Evolutionary conservation across 352 stramenopile species (phyloP).

Genomic region (Phytophthora crassamura): DNA sequence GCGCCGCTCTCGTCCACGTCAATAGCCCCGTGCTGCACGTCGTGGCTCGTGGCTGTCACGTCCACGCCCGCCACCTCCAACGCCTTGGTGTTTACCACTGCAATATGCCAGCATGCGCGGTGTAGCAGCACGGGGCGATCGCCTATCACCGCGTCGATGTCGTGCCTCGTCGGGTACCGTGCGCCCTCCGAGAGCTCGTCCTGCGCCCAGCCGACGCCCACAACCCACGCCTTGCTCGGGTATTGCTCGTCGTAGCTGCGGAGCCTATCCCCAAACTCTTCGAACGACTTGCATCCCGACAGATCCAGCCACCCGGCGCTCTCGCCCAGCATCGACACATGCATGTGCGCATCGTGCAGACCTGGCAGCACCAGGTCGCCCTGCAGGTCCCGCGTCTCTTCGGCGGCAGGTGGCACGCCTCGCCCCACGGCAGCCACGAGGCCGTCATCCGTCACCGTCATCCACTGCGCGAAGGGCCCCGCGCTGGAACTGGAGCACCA

Average conservation of each 20-base stretch:
- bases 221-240: conserved; percentile 77
- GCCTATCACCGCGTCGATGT: conserved; percentile 80
- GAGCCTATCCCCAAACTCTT: conserved; percentile 68
- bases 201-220: conserved; percentile 90
- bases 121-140: conserved; percentile 83
- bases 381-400: conserved; percentile 50
- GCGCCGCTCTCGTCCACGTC: conserved; percentile 69
- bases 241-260: conserved; percentile 62
- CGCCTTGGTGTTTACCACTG: conserved; percentile 86
- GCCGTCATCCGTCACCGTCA: conserved; percentile 63
- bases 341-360: conserved; percentile 90
- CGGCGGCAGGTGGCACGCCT: conserved; percentile 17
- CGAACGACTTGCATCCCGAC: conserved; percentile 71
- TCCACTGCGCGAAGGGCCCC: conserved; percentile 52
- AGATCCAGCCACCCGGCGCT: conserved; percentile 87
- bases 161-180: conserved; percentile 71
- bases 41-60: conserved; percentile 36
- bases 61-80: conserved; percentile 74
- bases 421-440: conserved; percentile 46
- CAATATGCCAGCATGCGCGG: conserved; percentile 91
- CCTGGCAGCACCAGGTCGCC: conserved; percentile 81
- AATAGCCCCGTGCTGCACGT: conserved; percentile 54
- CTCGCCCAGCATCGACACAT: conserved; percentile 87
- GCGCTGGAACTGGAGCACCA: conserved; percentile 32
- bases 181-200: conserved; percentile 68